Percentiles rank a stretch among this genome's conserved stretches.
Conservation (phyloP, 2,329 filamentous ascomycete genomes). For the Aspergillus quadrilineatus region DNA sequence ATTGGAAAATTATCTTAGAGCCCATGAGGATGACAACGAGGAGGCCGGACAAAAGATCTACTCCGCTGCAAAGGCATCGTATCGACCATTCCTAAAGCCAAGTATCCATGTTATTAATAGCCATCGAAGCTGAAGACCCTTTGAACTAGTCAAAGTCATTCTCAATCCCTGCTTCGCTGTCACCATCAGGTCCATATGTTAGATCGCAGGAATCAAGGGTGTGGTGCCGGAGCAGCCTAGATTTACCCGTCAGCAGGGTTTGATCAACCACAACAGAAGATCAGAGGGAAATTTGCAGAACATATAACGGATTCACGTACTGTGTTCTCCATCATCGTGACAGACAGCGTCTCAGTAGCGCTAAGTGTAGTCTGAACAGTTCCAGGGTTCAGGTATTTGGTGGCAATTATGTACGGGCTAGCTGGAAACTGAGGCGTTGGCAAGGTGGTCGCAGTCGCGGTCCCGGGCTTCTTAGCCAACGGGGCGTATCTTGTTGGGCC, state of each 20-base stretch:
- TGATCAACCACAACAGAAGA: background rate
- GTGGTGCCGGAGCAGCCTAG: constrained; percentile 55
- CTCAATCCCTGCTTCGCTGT: background rate
- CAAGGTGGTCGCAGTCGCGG: constrained; percentile 56
- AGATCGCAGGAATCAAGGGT: constrained; percentile 39
- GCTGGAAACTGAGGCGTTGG: constrained; percentile 54
- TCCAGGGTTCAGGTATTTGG: constrained; percentile 48
- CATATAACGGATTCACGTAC: constrained; percentile 44
- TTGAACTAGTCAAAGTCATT: background rate
- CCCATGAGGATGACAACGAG: background rate
- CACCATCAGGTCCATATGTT: background rate
- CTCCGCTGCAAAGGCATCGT: constrained; percentile 41
- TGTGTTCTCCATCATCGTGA: constrained; percentile 57
- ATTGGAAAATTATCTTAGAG: background rate
- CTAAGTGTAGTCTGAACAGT: constrained; percentile 53
- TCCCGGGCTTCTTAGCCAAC: constrained; percentile 59
- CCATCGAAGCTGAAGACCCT: background rate
- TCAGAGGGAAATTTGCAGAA: background rate
- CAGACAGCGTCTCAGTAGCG: constrained; percentile 51
- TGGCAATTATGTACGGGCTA: constrained; percentile 55
- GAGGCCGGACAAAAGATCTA: constrained; percentile 49
- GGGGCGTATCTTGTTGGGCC: constrained; percentile 61
- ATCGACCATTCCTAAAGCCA: background rate
- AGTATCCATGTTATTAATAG: background rate
- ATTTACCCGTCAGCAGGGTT: background rate